Base-by-base conservation (phyloP, 495 filamentous ascomycete genomes). In the Annulohypoxylon bovei region DNA sequence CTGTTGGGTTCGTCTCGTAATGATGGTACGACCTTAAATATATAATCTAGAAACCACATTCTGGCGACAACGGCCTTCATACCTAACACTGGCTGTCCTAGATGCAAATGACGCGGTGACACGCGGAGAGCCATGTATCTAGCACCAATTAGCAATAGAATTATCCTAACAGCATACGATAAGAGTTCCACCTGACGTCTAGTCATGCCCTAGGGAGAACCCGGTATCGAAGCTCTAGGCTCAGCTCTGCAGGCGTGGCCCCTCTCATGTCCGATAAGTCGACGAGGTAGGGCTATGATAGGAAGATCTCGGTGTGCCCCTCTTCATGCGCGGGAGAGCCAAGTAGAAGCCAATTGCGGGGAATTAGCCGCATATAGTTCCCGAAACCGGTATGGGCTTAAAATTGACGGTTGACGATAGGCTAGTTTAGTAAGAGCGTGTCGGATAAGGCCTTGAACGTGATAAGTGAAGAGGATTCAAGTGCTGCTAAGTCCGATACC, bases 351-450 rank as follows among this genome's bases (percentile, higher is more conserved):
- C 61, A 63, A 64, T 71, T 74, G 71, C 68, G 74, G 74, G 70
- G 71, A 72, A 72, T n/a, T 28, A 58, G 63, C 67, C 65, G 71
- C 71, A 53, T 76, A 40, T 61, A 68, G 52, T 76, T 76, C 67
- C 74, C 74, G 61, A 70, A 74, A 76, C 49, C 65, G 74, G 74
- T 55, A 67, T 70, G 11, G 52, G 56, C 28, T 42, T 59, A 47
- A 60, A 46, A 64, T 30, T 11, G 37, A 42, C 40, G 30, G 42
- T 54, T 32, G 20, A 27, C 39, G 44, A 70, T 65, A 50, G 39
- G 25, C 64, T 52, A 57, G 46, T 52, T 37, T 50, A 50, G 37
- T 56, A 65, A 56, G 54, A 47, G 33, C 18, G n/a, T 63, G 11
- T 39, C 67, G 16, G 58, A 68, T 69, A 47, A 62, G 35, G 35